Conservation (phyloP, 2,329 filamentous ascomycete species). For the Tolypocladium pustulatum region DNA sequence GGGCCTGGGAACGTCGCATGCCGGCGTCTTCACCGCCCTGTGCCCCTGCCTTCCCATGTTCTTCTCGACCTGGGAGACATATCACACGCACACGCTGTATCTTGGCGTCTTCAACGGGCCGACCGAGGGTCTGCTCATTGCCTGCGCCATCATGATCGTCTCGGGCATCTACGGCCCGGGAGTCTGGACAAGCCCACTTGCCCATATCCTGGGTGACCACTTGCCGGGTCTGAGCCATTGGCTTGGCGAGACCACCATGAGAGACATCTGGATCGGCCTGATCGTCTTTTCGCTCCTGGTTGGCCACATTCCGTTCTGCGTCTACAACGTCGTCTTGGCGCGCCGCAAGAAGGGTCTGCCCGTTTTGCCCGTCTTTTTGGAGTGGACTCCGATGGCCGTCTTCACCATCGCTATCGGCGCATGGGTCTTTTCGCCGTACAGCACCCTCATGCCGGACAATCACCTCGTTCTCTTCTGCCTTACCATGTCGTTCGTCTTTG, state of each 20-base stretch:
- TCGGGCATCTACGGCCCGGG: conserved; percentile 82
- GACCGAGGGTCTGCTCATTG: conserved; percentile 88
- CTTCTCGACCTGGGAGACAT: conserved; percentile 99
- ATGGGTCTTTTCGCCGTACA: conserved; percentile 88
- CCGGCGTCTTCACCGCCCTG: conserved; percentile 84
- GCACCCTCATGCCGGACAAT: conserved; percentile 70
- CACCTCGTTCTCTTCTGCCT: conserved; percentile 86
- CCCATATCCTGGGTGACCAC: conserved; percentile 50
- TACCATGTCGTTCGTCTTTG: conserved; percentile 94
- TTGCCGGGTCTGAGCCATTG: conserved; percentile 42
- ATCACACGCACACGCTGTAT: conserved; percentile 95
- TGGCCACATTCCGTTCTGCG: conserved; percentile 78
- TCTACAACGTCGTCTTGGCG: conserved; percentile 73
- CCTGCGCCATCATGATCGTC: conserved; percentile 72
- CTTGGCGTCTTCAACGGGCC: conserved; percentile 95
- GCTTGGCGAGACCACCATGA: conserved; percentile 63
- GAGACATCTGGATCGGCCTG: conserved; percentile 77
- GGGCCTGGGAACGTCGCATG: conserved; percentile 73
- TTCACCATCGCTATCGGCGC: conserved; percentile 65
- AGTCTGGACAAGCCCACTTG: conserved; percentile 73
- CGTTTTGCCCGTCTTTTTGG: conserved; percentile 72
- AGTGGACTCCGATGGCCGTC: conserved; percentile 85
- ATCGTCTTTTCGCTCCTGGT: conserved; percentile 55
- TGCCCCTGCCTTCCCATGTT: conserved; percentile 95
- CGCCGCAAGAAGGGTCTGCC: conserved; percentile 63